Evolutionary conservation across 2,329 filamentous ascomycete species (phyloP), one percentile per base, ranked within the genome.

Genomic region (Fusarium proliferatum): DNA sequence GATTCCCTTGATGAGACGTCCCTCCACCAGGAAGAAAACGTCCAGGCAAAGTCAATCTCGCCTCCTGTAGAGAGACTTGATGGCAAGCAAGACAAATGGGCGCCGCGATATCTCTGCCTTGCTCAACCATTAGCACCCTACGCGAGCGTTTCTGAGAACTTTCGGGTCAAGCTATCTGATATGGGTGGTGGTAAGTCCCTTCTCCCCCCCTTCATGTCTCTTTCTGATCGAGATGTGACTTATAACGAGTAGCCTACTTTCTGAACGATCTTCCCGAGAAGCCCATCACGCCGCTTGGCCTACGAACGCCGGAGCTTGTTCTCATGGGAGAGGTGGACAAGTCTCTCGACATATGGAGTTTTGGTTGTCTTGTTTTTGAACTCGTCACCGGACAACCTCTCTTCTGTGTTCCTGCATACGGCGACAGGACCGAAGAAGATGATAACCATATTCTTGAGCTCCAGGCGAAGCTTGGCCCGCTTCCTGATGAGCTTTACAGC

Each of bases 311-410:
- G 19, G 65, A 73, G 11, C 12, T 69, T 16, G 59, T 73, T 16
- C 61, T 69, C 0, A 64, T 15, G 13, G 39, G 34, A 26, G 26
- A 58, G 9, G 16, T 70, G 1, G n/a, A 70, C 33, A 46, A 64
- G 9, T 64, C 58, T 13, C 51, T 67, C 6, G 61, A 72, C 9
- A 59, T 70, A 2, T 73, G 65, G 71, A 73, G 69, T 38, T 72
- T 73, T 19, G 69, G 69, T 1, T 73, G 69, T 13, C 69, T 73
- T 21, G 23, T 72, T 3, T 72, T 55, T 21, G 71, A 72, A 21
- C 51, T 72, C 2, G 21, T 61, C 4, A 70, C 61, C 1, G 70
- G 66, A 6, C 36, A 68, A 1, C 65, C 49, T 11, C 65, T 73
- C 4, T 67, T 73, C n/a, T 57, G 55, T 13, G 1, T 51, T 16